These are phyloP conservation scores for Lonicera japonica DNA, from an alignment of 129 eudicot genomes.

Conservation along the genomic window DNA sequence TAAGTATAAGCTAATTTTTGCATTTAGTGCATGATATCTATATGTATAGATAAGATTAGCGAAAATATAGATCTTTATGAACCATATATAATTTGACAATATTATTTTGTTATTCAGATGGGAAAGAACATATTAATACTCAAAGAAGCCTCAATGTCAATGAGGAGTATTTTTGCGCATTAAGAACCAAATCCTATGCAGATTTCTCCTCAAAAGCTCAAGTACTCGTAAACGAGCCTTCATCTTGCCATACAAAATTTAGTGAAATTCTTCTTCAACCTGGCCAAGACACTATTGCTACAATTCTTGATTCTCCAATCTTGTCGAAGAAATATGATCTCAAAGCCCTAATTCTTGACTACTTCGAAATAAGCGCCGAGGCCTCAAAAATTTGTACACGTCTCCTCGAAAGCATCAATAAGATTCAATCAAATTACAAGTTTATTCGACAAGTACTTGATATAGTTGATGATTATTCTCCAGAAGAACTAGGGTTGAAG, in stretches of 20 bases:
- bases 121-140: constrained; percentile 13
- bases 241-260: constrained; percentile 15
- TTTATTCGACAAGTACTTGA: constrained; percentile 31
- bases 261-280: constrained; percentile 43
- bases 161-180: constrained; percentile 49
- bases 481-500: constrained; percentile 5
- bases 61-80: no score
- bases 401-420: constrained; percentile 29
- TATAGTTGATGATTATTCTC: constrained; percentile 9
- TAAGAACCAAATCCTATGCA: constrained; percentile 49
- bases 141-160: constrained; percentile 35
- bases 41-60: no score
- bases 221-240: constrained; percentile 21
- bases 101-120: constrained; percentile 20
- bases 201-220: constrained; percentile 48
- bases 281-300: constrained; percentile 38
- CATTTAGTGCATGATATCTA: no score
- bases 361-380: constrained; percentile 50
- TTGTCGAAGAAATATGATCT: constrained; percentile 20
- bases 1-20: no score
- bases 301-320: constrained; percentile 31
- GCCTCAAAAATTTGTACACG: constrained; percentile 45
- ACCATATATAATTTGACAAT: background rate
- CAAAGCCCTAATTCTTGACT: constrained; percentile 34
- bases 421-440: constrained; percentile 29